Evolutionary conservation across 176 grass and related monocot species (phyloP).

Genomic region (Aegilops tauschii): DNA sequence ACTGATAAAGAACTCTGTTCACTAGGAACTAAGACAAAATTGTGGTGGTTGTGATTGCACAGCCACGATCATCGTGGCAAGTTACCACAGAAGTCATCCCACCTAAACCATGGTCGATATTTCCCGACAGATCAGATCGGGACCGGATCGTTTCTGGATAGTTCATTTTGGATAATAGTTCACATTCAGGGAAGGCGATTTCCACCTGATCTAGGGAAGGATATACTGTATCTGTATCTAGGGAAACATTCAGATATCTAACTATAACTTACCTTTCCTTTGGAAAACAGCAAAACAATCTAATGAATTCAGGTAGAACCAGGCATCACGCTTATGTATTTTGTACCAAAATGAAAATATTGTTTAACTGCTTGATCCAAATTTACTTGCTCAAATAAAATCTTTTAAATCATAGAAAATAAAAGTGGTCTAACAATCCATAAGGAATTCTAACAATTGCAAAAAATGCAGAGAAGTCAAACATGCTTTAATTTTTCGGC

Average conservation of each 20-base stretch:
- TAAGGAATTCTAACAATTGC: background rate
- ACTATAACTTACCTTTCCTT: background rate
- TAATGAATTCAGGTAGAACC: background rate
- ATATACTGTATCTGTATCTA: background rate
- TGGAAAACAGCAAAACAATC: background rate
- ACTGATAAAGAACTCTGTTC: background rate
- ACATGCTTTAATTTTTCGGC: background rate
- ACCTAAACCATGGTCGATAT: background rate
- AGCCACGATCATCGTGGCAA: background rate
- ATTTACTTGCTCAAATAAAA: background rate
- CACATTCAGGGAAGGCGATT: background rate
- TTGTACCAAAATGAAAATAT: background rate
- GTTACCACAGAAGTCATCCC: background rate
- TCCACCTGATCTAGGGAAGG: background rate
- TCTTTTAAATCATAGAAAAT: background rate
- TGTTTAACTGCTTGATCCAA: background rate
- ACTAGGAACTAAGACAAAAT: background rate
- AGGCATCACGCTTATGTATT: background rate
- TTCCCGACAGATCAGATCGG: too few relatives aligned
- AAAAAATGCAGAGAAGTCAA: background rate
- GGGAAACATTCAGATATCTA: background rate
- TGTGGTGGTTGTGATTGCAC: background rate
- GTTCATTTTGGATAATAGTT: background rate
- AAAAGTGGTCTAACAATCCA: background rate
- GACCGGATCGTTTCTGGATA: too few relatives aligned